Evolutionary conservation across 78 protist species (phyloP).

Genomic region (Anaeramoeba flamelloides): DNA sequence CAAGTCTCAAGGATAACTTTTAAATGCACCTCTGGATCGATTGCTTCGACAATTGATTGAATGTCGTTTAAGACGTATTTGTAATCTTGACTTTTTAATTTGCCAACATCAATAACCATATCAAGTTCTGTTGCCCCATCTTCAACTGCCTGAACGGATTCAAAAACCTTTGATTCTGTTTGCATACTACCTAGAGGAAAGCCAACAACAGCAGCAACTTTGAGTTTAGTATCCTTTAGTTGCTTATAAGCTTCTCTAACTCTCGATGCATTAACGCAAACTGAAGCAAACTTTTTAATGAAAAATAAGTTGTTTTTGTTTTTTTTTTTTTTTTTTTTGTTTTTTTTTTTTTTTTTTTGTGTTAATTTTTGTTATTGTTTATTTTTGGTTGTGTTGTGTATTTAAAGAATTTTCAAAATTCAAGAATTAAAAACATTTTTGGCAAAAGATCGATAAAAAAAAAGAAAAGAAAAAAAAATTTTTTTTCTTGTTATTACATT

Average conservation of each 20-base stretch:
- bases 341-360: too few relatives aligned
- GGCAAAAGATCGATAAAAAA: too few relatives aligned
- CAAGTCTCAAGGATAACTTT: constrained; percentile 53
- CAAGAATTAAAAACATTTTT: too few relatives aligned
- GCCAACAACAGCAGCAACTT: constrained; percentile 35
- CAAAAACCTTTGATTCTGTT: constrained; percentile 27
- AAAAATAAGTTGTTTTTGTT: too few relatives aligned
- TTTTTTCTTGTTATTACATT: too few relatives aligned
- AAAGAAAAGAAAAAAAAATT: too few relatives aligned
- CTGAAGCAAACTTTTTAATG: constrained; percentile 35
- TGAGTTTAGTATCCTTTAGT: constrained; percentile 10
- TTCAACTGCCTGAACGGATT: constrained; percentile 16
- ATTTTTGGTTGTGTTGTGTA: too few relatives aligned
- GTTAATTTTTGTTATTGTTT: too few relatives aligned
- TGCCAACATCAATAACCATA: constrained; percentile 44
- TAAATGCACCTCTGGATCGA: constrained; percentile 2
- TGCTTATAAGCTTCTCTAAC: neutral
- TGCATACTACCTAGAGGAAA: constrained; percentile 50
- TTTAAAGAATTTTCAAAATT: too few relatives aligned
- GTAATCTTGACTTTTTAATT: constrained; percentile 13
- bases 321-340: too few relatives aligned
- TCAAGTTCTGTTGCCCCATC: constrained; percentile 42
- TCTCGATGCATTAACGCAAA: constrained; percentile 42
- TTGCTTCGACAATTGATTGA: constrained; percentile 10
- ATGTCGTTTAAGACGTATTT: constrained; percentile 20